Conservation (phyloP, 1,284 basidiomycete genomes). For the Rhodotorula sp. region DNA sequence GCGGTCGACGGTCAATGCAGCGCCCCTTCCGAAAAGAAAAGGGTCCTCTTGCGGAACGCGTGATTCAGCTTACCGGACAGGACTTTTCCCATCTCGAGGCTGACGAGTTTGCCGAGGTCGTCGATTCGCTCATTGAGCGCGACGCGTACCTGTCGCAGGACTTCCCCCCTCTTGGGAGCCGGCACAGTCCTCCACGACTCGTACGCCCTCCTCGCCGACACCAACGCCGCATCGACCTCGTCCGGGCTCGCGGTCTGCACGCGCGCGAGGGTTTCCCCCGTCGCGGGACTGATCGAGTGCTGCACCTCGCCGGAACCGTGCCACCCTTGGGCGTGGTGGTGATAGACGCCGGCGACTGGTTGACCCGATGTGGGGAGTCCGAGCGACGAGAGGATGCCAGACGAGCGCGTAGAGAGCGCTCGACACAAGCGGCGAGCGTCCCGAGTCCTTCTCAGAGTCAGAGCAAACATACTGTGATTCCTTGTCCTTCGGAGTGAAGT, state of each 20-base stretch:
- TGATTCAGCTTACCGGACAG: constrained; percentile 50
- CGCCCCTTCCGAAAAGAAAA: not conserved
- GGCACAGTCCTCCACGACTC: constrained; percentile 69
- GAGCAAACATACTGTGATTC: not conserved
- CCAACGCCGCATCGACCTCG: constrained; percentile 65
- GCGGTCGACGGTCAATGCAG: not conserved
- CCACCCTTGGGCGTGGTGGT: constrained; percentile 35
- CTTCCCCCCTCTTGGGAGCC: constrained; percentile 80
- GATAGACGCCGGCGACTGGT: constrained; percentile 13
- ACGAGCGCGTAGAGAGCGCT: constrained; percentile 1
- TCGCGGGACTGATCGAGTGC: constrained; percentile 43
- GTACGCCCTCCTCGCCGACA: constrained; percentile 68
- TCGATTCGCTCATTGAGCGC: constrained; percentile 22
- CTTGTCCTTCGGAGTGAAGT: not conserved
- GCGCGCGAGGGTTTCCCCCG: constrained; percentile 40
- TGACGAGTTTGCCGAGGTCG: constrained; percentile 65
- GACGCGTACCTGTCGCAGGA: constrained; percentile 80
- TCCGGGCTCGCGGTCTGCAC: constrained; percentile 60
- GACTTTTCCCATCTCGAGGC: constrained; percentile 86
- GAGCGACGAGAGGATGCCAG: constrained; percentile 27
- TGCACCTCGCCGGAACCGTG: constrained; percentile 31
- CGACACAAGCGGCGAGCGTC: not conserved
- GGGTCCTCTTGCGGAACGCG: not conserved
- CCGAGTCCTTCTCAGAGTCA: too few species aligned
- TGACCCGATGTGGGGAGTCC: constrained; percentile 25